Percentiles rank a stretch among this genome's conserved stretches.
phyloP scores from a whole-genome alignment of 2,329 filamentous ascomycete species.

The Diaporthe destruens region DNA sequence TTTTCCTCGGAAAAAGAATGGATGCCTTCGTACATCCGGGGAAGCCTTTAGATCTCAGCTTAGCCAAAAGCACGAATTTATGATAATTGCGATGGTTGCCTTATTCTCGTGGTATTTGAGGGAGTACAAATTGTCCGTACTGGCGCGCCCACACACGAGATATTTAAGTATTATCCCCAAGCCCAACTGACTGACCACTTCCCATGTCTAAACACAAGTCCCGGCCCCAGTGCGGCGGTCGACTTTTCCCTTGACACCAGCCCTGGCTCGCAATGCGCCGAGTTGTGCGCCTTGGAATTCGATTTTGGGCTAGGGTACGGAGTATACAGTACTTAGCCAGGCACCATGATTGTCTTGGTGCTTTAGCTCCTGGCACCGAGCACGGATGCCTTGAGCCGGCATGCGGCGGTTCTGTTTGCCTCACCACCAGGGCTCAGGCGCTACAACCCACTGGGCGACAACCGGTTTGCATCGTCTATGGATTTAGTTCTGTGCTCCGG shows the following conservation, averaged over 20 bases:
- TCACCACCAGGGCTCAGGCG: neutral
- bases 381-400: no score
- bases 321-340: neutral
- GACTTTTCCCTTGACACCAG: neutral
- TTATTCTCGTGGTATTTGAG: neutral
- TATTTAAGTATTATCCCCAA: neutral
- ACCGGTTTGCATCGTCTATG: neutral
- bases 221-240: neutral
- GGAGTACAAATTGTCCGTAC: neutral
- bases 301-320: neutral
- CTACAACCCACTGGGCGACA: neutral
- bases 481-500: neutral
- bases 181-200: neutral
- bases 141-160: neutral
- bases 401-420: neutral
- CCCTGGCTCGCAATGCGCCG: neutral
- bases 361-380: slow-evolving; percentile 1
- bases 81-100: neutral
- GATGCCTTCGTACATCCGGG: neutral
- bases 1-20: neutral
- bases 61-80: neutral
- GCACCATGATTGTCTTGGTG: neutral
- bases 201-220: neutral
- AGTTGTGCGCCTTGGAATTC: neutral
- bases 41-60: neutral